phyloP scores from a whole-genome alignment of 192 early-diverging fungal species.

The Entrophospora sp. region DNA sequence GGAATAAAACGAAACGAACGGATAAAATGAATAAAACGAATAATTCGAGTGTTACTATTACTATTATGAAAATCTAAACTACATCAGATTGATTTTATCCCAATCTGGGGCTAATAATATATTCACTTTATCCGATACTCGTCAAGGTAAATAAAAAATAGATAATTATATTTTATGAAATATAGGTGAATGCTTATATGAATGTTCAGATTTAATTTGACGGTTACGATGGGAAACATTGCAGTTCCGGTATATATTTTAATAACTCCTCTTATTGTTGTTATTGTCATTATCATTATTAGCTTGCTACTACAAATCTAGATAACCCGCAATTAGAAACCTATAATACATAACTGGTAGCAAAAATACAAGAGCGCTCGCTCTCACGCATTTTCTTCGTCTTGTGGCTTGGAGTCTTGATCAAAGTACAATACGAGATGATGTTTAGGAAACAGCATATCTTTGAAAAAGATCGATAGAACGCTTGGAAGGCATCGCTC shows the following conservation, averaged over 20 bases:
- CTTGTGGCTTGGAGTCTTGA: too few relatives aligned
- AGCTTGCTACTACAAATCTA: neutral
- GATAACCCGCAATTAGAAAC: too few relatives aligned
- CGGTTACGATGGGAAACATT: conserved; percentile 1
- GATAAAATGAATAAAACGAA: too few relatives aligned
- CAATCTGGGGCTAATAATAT: neutral
- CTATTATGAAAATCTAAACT: neutral
- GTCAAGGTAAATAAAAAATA: neutral
- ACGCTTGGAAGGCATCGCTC: too few relatives aligned
- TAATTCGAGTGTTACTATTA: neutral
- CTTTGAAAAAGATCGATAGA: too few relatives aligned
- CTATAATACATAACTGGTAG: too few relatives aligned
- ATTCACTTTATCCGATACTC: neutral
- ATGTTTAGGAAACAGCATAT: too few relatives aligned
- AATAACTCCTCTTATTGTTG: neutral
- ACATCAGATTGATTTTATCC: neutral
- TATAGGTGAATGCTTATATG: neutral
- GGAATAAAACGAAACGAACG: too few relatives aligned
- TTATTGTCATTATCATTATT: neutral
- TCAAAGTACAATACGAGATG: too few relatives aligned
- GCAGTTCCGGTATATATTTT: neutral
- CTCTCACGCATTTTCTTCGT: too few relatives aligned
- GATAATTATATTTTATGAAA: neutral
- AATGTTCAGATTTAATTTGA: neutral
- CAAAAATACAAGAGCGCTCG: too few relatives aligned